Base-by-base conservation (phyloP, 768 basidiomycete species). In the Mycena sanguinolenta region DNA sequence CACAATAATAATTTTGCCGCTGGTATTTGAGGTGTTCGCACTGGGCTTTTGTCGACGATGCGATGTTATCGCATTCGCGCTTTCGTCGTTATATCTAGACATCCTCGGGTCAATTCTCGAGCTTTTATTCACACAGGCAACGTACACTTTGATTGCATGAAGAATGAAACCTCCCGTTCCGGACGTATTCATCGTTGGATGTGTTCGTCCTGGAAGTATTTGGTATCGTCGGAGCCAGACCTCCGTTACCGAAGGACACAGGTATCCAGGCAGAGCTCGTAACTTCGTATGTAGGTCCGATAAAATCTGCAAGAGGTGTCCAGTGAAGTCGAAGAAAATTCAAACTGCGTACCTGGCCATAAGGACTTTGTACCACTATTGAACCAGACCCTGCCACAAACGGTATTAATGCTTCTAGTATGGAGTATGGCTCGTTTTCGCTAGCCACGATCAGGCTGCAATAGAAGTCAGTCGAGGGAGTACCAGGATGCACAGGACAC, bases 151-250 rank as follows among this genome's bases (percentile, higher is more conserved):
- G n/a, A 90, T 92, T 21, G 91, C 88, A 76, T 94, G 91, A 34
- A 98, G 85, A 52, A 99, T 81, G 81, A 90, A 98, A 0, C 98
- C 97, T 17, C 96, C 97, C 1, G 92, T 91, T 14, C 95, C 95
- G 25, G 94, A 92, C 67, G 91, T 94, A 65, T 86, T 91, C 98
- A 99, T 99, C 72, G 89, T 90, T 4, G 98, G 98, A 82, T 99
- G 98, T 46, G 95, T 97, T 39, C 98, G 88, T 27, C 98, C 97
- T 27, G 98, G 98, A n/a, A 99, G 85, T 19, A 96, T 92, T 79
- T 99, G 97, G 82, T 99, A 99, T 71, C 89, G 88, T 32, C 97
- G 89, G 49, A 95, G 80, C 92, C 94, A 98, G 14, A 89, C 85
- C 80, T 99, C 97, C 3, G 94, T 92, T 34, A 99, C 82, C 19